These are phyloP conservation scores for Dioszegia crocea DNA, from an alignment of 768 basidiomycete genomes.

Conservation along the genomic window DNA sequence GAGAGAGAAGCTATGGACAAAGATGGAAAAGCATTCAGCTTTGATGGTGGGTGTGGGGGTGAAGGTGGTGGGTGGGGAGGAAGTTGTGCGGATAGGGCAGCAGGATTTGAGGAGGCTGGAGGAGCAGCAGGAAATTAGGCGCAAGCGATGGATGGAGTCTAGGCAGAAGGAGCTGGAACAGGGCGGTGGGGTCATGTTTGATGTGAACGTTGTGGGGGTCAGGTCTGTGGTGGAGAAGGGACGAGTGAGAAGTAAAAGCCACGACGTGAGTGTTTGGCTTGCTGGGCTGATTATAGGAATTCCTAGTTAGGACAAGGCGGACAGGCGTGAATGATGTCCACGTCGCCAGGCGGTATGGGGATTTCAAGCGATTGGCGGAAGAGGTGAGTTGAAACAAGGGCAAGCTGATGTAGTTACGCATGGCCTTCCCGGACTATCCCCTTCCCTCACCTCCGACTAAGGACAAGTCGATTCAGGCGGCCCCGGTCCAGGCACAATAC, in stretches of 20 bases:
- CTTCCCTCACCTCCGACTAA: constrained; percentile 81
- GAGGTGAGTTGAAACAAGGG: constrained; percentile 59
- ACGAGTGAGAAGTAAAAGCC: constrained; percentile 73
- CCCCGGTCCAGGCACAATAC: constrained; percentile 28
- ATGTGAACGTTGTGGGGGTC: constrained; percentile 87
- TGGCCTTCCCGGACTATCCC: constrained; percentile 76
- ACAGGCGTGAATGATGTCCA: constrained; percentile 69
- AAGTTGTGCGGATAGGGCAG: constrained; percentile 84
- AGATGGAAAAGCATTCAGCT: constrained; percentile 76
- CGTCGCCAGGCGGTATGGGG: constrained; percentile 89
- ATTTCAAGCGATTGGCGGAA: constrained; percentile 80
- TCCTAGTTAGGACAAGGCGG: constrained; percentile 82
- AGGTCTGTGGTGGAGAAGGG: constrained; percentile 78
- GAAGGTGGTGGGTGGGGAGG: constrained; percentile 68
- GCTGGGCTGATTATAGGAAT: constrained; percentile 62
- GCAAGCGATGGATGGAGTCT: constrained; percentile 55
- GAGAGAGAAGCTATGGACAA: constrained; percentile 65
- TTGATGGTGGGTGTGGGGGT: constrained; percentile 76
- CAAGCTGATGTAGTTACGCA: constrained; percentile 62
- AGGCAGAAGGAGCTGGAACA: constrained; percentile 12
- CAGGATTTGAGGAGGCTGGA: constrained; percentile 76
- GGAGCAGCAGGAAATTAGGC: constrained; percentile 58
- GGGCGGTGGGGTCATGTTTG: constrained; percentile 54
- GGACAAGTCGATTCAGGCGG: constrained; percentile 61
- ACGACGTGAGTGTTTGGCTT: constrained; percentile 65